Evolutionary conservation across 768 basidiomycete species (phyloP).

Genomic region (Boletellus ananas): DNA sequence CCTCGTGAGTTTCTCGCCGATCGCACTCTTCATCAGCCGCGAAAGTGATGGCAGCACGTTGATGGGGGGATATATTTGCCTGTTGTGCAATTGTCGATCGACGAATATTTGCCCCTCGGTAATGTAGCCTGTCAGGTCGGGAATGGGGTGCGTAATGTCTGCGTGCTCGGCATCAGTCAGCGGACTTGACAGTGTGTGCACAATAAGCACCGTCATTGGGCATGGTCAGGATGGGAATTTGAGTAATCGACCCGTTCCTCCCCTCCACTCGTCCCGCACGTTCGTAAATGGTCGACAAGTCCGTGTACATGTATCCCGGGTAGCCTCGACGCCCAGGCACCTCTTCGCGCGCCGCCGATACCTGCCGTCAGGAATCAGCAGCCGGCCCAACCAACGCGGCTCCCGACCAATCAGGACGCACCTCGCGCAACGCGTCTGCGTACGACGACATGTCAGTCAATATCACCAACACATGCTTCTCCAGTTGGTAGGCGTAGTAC

Average conservation of each 20-base stretch:
- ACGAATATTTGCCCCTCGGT: conserved; percentile 99
- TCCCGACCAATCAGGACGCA: conserved; percentile 34
- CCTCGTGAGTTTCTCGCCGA: conserved; percentile 94
- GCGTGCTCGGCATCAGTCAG: conserved; percentile 23
- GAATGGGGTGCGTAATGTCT: conserved; percentile 99
- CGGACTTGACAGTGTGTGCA: conserved; percentile 17
- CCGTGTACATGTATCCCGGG: conserved; percentile 98
- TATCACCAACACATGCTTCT: conserved; percentile 99
- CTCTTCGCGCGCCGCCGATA: conserved; percentile 98
- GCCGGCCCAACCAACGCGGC: not conserved
- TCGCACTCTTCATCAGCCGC: conserved; percentile 99
- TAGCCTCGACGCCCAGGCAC: conserved; percentile 99
- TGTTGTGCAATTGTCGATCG: conserved; percentile 94
- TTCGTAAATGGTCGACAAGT: conserved; percentile 99
- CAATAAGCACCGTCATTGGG: conserved; percentile 87
- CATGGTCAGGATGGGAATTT: conserved; percentile 99
- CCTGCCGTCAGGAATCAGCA: conserved; percentile 32
- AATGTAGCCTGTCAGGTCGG: conserved; percentile 98
- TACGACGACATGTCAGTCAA: conserved; percentile 99
- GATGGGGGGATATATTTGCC: conserved; percentile 98
- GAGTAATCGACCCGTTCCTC: conserved; percentile 97
- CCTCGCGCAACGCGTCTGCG: conserved; percentile 93
- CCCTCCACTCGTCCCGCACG: conserved; percentile 98
- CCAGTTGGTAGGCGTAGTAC: conserved; percentile 98
- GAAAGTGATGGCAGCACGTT: conserved; percentile 98